Evolutionary conservation across 148 eudicot species (phyloP).

Genomic region (Camellia lanceoleosa): DNA sequence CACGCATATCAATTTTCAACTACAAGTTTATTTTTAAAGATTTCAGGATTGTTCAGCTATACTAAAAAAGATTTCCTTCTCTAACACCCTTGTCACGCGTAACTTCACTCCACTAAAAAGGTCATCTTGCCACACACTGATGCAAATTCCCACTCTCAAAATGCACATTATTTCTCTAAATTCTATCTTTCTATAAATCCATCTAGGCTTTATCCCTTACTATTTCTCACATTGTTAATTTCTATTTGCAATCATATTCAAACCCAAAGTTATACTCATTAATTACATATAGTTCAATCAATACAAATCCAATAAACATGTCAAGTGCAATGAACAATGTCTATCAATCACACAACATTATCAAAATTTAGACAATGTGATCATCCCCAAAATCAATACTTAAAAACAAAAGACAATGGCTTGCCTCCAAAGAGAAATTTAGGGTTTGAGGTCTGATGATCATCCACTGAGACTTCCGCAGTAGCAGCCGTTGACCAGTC

Average conservation of each 20-base stretch:
- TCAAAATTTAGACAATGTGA: background rate
- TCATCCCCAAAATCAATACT: background rate
- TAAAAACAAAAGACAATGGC: background rate
- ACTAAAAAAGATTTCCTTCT: background rate
- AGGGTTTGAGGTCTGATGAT: constrained; percentile 18
- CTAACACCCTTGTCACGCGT: background rate
- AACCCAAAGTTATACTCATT: no score
- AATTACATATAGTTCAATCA: background rate
- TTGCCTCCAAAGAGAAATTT: constrained; percentile 47
- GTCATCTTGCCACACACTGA: background rate
- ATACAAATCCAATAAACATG: background rate
- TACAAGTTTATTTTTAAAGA: background rate
- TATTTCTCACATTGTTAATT: no score
- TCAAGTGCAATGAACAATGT: background rate
- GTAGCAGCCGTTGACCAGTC: constrained; percentile 15
- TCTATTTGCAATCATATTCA: no score
- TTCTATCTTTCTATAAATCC: no score
- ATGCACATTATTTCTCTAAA: no score
- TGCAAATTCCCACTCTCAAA: background rate
- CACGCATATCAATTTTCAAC: no score
- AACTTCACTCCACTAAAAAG: background rate
- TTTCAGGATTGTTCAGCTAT: background rate
- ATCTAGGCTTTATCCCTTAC: no score
- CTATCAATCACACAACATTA: background rate
- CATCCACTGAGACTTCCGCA: constrained; percentile 1